phyloP scores from a whole-genome alignment of 164 flowering plant genomes.

The Liquidambar formosana region DNA sequence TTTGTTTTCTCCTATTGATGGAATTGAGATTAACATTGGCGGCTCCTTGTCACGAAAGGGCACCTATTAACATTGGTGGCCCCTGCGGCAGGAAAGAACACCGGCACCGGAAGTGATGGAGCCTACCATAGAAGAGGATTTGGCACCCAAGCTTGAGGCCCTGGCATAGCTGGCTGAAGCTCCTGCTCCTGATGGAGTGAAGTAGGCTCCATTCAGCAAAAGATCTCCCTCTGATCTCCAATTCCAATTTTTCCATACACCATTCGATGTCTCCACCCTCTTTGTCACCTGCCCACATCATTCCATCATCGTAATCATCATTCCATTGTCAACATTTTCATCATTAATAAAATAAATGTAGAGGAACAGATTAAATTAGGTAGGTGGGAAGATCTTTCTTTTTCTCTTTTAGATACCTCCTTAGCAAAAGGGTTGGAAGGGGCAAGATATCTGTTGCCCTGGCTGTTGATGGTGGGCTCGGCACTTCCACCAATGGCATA shows the following conservation, averaged over 20 bases:
- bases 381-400: no score
- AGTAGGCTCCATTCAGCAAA: constrained; percentile 64
- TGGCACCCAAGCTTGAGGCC: constrained; percentile 69
- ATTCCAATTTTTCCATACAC: constrained; percentile 53
- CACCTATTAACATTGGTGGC: constrained; percentile 31
- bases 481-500: constrained; percentile 82
- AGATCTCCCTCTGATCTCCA: constrained; percentile 75
- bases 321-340: neutral
- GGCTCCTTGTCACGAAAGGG: constrained; percentile 14
- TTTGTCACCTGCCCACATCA: constrained; percentile 48
- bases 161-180: constrained; percentile 59
- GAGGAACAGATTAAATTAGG: no score
- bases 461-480: constrained; percentile 73
- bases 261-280: constrained; percentile 30
- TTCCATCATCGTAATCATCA: neutral
- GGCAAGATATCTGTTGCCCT: constrained; percentile 68
- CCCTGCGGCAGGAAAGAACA: constrained; percentile 45
- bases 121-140: constrained; percentile 56
- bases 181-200: constrained; percentile 59
- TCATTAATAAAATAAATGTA: no score
- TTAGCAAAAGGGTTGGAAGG: constrained; percentile 57
- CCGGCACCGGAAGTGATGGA: constrained; percentile 52
- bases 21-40: constrained; percentile 27
- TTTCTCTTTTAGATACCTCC: constrained; percentile 37
- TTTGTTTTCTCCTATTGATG: neutral